Evolutionary conservation across 228 moss, liverwort and hornwort species (phyloP), one percentile per base, ranked within the genome.

Genomic region (Sphagnum fallax): DNA sequence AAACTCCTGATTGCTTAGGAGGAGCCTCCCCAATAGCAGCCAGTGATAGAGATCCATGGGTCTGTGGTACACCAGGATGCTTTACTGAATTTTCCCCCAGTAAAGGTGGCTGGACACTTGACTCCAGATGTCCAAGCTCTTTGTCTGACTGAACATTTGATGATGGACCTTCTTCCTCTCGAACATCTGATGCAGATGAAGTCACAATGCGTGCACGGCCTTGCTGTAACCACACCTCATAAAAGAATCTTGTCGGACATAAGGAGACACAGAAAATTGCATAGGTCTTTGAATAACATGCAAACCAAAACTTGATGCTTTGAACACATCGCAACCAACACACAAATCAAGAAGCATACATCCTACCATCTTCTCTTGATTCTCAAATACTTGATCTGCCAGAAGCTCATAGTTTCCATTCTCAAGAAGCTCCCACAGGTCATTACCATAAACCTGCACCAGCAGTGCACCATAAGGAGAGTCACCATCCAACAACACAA

Each of bases 371-470:
- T 66, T 82, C 4, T 65, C 52, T 70, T 81, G 81, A 67, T 32
- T 62, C 47, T 66, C 72, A 47, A 61, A 77, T 6, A 49, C 77
- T 77, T 75, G 70, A 63, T 85, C 82, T 47, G 77, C 82, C 69
- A 85, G 72, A 69, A 85, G 63, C 53, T 63, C 62, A 75, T 85
- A 85, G 47, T 73, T 67, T 51, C 79, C 85, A 77, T 73, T 64
- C 76, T 85, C 85, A 10, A 82, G 72, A 71, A 72, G 72, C 49
- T 60, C 63, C 85, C 85, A 85, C 72, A 82, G 74, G 9, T 75
- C 69, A 51, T 69, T 53, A 51, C 71, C 76, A 74, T 78, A 84
- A 5, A 67, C 81, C 84, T 79, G 63, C 65, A 52, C 10, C 51
- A 67, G 16, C 8, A 18, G n/a, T 61, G 10, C 48, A 51, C 6